Evolutionary conservation across 768 basidiomycete species (phyloP), one percentile per base, ranked within the genome.

Genomic region (Termitomyces sp.): DNA sequence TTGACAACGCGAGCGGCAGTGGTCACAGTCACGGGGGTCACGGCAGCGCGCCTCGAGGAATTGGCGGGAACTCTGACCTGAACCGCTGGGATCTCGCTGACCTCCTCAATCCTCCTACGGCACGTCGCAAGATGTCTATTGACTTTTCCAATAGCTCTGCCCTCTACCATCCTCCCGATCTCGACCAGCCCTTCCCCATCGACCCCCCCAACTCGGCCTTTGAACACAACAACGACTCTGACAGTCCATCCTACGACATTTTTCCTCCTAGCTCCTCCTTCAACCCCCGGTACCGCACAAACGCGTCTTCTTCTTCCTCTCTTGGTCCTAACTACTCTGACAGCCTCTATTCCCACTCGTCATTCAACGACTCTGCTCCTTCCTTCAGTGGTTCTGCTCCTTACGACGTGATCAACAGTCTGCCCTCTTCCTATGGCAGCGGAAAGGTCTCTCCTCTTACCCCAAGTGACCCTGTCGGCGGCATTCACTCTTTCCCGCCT

Each of bases 371-470:
- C 67, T 73, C 82, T 8, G 75, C 87, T 0, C 79, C 83, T 18
- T 73, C 85, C 12, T 88, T 87, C 72, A 76, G 77, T 36, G 73
- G 76, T 46, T 74, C 82, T 11, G 81, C 76, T 68, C 78, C 84
- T 12, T 90, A 88, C 72, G 87, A 87, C 69, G 79, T 87, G 66
- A 84, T 86, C 69, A 75, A 76, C 69, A 82, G 81, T 62, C 74
- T 87, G 22, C 76, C 85, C 1, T 85, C 86, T 3, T 86, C 85
- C 16, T 83, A 85, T 73, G 80, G 78, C 75, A 86, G 83, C 59
- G 88, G 88, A 61, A 91, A 89, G 71, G 86, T 85, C 52, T 90
- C 90, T 20, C 88, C 90, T 0, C 76, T 89, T 46, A 87, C 87
- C 13, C 88, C 88, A 36, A 85, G 72, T 65, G 89, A 90, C 70